Evolutionary conservation across 1,284 basidiomycete species (phyloP).

Genomic region (Singerocomus inundabilis): DNA sequence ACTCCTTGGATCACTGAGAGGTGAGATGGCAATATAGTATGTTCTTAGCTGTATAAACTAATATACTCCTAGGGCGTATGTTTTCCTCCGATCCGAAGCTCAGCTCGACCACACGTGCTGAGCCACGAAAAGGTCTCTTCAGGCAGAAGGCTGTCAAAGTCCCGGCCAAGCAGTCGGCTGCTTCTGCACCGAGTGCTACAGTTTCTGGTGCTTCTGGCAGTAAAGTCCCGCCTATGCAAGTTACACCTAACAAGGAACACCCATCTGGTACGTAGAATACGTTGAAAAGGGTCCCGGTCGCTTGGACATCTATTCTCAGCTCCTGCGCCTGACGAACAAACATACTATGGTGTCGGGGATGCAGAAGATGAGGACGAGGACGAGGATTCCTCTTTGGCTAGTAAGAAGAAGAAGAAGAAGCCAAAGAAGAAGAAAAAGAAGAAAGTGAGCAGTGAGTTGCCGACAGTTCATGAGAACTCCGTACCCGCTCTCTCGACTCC

Average conservation of each 20-base stretch:
- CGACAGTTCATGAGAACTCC: slow-evolving; percentile 22
- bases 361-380: slow-evolving; percentile 69
- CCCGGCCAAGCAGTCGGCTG: slow-evolving; percentile 8
- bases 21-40: slow-evolving; percentile 34
- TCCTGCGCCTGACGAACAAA: slow-evolving; percentile 20
- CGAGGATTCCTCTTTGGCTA: slow-evolving; percentile 24
- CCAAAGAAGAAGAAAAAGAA: slow-evolving; percentile 73
- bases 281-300: background rate
- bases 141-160: slow-evolving; percentile 14
- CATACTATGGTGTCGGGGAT: slow-evolving; percentile 56
- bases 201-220: slow-evolving; percentile 3
- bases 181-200: slow-evolving; percentile 10
- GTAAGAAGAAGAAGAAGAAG: slow-evolving; percentile 70
- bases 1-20: slow-evolving; percentile 66
- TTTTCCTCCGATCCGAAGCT: slow-evolving; percentile 64
- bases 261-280: slow-evolving; percentile 15
- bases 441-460: slow-evolving; percentile 38
- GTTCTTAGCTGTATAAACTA: background rate
- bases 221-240: slow-evolving; percentile 7
- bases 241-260: slow-evolving; percentile 11
- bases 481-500: slow-evolving; percentile 18
- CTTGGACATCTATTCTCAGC: slow-evolving; percentile 8
- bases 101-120: slow-evolving; percentile 38
- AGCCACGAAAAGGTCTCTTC: slow-evolving; percentile 27
- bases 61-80: slow-evolving; percentile 54